A percentile compares a stretch with the other conserved stretches of the same genome.
phyloP scores from a whole-genome alignment of 306 rosid species.

The Herpetospermum pedunculosum region DNA sequence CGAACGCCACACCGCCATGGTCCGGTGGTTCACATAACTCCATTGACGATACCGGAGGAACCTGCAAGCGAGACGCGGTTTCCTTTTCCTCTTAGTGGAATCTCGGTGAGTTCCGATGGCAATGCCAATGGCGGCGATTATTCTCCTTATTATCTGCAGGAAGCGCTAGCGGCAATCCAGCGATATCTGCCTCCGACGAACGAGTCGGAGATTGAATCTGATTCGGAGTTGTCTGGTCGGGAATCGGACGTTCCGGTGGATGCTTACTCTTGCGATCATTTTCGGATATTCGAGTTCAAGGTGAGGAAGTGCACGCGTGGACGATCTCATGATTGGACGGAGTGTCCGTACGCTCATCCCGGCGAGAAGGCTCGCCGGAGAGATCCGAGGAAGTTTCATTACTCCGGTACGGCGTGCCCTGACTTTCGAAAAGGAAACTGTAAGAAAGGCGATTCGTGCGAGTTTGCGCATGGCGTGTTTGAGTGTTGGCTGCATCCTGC shows the following conservation, averaged over 20 bases:
- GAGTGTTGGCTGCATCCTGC: slow-evolving; percentile 99
- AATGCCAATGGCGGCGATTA: slow-evolving; percentile 33
- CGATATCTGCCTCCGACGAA: slow-evolving; percentile 45
- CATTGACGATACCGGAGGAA: slow-evolving; percentile 50
- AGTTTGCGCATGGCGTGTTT: slow-evolving; percentile 86
- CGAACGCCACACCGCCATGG: slow-evolving; percentile 44
- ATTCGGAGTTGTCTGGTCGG: slow-evolving; percentile 27
- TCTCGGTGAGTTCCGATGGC: slow-evolving; percentile 28
- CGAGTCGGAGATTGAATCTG: slow-evolving; percentile 42
- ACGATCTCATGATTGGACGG: slow-evolving; percentile 96
- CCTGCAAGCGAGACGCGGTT: slow-evolving; percentile 38
- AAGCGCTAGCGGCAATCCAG: slow-evolving; percentile 49
- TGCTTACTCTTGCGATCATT: slow-evolving; percentile 87
- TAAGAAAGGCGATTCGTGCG: slow-evolving; percentile 70
- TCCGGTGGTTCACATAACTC: slow-evolving; percentile 66
- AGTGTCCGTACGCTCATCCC: slow-evolving; percentile 96
- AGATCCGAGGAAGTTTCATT: slow-evolving; percentile 77
- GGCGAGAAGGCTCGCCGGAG: slow-evolving; percentile 99
- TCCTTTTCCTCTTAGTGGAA: slow-evolving; percentile 23
- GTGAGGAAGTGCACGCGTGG: slow-evolving; percentile 83
- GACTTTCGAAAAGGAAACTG: slow-evolving; percentile 86
- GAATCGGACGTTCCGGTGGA: slow-evolving; percentile 61
- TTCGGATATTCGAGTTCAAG: slow-evolving; percentile 91
- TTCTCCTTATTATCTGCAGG: slow-evolving; percentile 42
- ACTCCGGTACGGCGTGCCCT: slow-evolving; percentile 87